phyloP scores from a whole-genome alignment of 2,329 filamentous ascomycete species.

The Leptosphaerulina australis region DNA sequence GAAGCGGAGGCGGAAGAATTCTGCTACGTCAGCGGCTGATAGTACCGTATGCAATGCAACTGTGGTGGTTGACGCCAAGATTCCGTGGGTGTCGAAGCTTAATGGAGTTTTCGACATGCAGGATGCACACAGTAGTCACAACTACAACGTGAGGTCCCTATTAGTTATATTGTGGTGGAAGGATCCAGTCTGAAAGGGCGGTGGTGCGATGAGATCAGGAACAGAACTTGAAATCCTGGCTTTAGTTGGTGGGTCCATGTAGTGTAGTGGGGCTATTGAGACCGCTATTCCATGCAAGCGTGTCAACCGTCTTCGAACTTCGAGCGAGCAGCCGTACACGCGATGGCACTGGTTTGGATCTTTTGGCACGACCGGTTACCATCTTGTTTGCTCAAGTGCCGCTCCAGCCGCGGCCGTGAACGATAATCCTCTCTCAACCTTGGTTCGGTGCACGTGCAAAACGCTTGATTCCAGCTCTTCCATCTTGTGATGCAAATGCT shows the following conservation, averaged over 20 bases:
- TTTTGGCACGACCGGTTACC: background rate
- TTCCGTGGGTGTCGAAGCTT: background rate
- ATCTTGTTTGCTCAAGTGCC: background rate
- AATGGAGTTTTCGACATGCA: constrained; percentile 1
- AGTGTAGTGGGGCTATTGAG: background rate
- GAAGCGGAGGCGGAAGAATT: constrained; percentile 10
- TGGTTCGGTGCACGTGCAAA: background rate
- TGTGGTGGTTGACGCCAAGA: constrained; percentile 5
- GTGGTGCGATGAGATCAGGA: background rate
- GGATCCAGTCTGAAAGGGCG: constrained; percentile 1
- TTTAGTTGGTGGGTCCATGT: constrained; percentile 14
- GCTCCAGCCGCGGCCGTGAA: constrained; percentile 11
- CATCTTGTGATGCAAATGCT: too few species aligned
- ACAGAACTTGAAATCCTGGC: constrained; percentile 5
- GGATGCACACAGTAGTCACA: background rate
- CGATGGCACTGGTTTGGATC: constrained; percentile 4
- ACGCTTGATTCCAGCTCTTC: background rate
- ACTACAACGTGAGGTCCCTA: background rate
- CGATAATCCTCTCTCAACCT: background rate
- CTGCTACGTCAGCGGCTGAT: constrained; percentile 18
- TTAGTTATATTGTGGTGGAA: background rate
- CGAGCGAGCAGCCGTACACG: background rate
- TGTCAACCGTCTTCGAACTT: constrained; percentile 14
- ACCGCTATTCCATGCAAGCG: constrained; percentile 14
- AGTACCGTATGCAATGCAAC: background rate